Base-by-base conservation (phyloP, 2,329 filamentous ascomycete species). In the Botryotinia calthae region DNA sequence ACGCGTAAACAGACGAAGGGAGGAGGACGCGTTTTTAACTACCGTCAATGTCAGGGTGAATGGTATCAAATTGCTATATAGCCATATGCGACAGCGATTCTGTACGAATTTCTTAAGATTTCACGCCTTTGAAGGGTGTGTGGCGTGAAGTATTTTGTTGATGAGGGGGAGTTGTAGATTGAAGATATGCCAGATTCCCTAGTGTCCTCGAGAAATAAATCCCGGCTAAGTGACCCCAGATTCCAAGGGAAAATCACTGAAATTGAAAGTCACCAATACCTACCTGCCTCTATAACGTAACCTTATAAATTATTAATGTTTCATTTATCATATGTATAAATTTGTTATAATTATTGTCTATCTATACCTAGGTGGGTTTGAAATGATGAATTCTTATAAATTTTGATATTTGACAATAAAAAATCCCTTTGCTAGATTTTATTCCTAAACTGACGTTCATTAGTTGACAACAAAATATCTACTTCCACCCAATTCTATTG, bases 1-100 rank as follows among this genome's bases (percentile, higher is more conserved):
- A 72, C 70, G 63, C 70, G 70, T 68, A 25, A 56, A 34, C 20
- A 68, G 51, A 37, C 22, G 18, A 31, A n/a, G 48, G 31, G 56
- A 37, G 7, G 28, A 42, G 42, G 20, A 66, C 59, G 46, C 34
- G 34, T 66, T 58, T 56, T 31, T 20, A 22, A 18, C 18, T 54
- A n/a, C 37, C 25, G 40, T 46, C n/a, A 48, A 34, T 34, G 25
- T 69, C 44, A 20, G n/a, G 37, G 37, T 34, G 1, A 14, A 37
- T 69, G 8, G 28, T 56, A 40, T 42, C 2, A 25, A 31, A 42
- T 31, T 20, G 48, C 48, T 56, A 31, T 42, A 25, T 16, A 31
- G 37, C n/a, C 34, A 68, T 68, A 31, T 16, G 65, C 65, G 48
- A 56, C 48, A 56, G 37, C 16, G n/a, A 18, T 56, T 6, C 48